Base-by-base conservation (phyloP, 345 rosid genomes). In the Salix brachista region DNA sequence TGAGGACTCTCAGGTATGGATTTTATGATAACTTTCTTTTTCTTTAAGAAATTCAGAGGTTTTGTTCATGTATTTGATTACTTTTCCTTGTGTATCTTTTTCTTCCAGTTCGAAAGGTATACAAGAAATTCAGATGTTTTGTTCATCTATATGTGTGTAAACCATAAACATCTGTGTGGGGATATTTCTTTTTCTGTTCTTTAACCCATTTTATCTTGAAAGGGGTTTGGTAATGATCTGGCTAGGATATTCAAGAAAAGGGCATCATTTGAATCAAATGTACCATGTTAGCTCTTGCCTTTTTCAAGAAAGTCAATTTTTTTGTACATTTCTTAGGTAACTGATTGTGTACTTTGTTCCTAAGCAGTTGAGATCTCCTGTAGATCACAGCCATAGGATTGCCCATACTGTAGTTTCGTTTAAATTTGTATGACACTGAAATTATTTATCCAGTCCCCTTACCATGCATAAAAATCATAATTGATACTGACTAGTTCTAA, bases 1-100 rank as follows among this genome's bases (percentile, higher is more conserved):
- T 69, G 96, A 91, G 83, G 93, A 91, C 66, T 91, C 96, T 34
- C 92, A 80, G 96, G 96, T 91, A 84, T 46, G 17, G 3, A 19
- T 72, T 60, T 48, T 60, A 39, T 68, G 23, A 2, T 46, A 34
- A 12, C 58, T 18, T 52, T 62, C 36, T 32, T 30, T n/a, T 42
- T 69, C 6, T 41, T 6, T 41, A 9, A 34, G n/a, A 21, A 54
- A 32, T 70, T 26, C 6, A 50, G 17, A 34, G 23, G 28, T 56
- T 56, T 56, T n/a, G 62, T 56, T 56, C 28, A 56, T 56, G 14
- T 56, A 23, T 34, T 16, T 34, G 41, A 34, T 34, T 30, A 8
- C 23, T 28, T 32, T 34, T 66, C n/a, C n/a, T 28, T 18, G n/a
- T 30, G 21, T 10, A 18, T 62, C 36, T 30, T 18, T 10, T 41